phyloP scores from a whole-genome alignment of 2,329 filamentous ascomycete species.

The Bipolaris zeicola region DNA sequence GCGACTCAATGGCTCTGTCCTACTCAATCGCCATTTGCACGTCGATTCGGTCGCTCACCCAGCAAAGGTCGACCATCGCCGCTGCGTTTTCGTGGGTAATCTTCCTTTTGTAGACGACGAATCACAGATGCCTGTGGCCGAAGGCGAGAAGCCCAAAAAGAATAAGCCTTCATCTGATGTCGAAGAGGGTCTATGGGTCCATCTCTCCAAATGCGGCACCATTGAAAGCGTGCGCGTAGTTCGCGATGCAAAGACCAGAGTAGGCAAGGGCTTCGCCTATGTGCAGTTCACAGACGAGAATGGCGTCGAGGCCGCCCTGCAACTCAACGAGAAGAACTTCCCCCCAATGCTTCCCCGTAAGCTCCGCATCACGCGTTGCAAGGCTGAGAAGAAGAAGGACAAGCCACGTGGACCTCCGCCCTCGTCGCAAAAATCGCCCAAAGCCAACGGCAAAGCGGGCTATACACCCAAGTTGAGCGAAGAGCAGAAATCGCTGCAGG shows the following conservation, averaged over 20 bases:
- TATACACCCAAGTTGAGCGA: conserved; percentile 74
- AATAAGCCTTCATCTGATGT: conserved; percentile 79
- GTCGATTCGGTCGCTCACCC: conserved; percentile 93
- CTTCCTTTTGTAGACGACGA: conserved; percentile 96
- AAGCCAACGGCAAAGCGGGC: conserved; percentile 48
- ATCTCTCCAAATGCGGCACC: conserved; percentile 76
- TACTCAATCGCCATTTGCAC: conserved; percentile 86
- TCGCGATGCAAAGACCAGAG: conserved; percentile 84
- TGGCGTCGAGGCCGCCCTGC: conserved; percentile 85
- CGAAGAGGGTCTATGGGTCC: conserved; percentile 90
- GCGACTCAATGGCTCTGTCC: conserved; percentile 79
- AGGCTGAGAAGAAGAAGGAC: conserved; percentile 61
- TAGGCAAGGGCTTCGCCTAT: conserved; percentile 97
- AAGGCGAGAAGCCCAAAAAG: conserved; percentile 67
- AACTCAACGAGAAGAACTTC: conserved; percentile 89
- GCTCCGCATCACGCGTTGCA: conserved; percentile 85
- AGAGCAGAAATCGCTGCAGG: conserved; percentile 71
- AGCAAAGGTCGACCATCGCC: conserved; percentile 77
- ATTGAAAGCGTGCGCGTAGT: conserved; percentile 94
- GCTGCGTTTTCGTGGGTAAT: conserved; percentile 96
- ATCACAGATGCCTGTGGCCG: conserved; percentile 66
- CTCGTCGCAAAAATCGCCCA: conserved; percentile 23
- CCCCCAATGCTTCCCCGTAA: conserved; percentile 90
- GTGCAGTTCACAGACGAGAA: conserved; percentile 92
- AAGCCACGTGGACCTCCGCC: conserved; percentile 39